Conservation (phyloP, 2,329 filamentous ascomycete genomes). For the Fusarium circinatum region DNA sequence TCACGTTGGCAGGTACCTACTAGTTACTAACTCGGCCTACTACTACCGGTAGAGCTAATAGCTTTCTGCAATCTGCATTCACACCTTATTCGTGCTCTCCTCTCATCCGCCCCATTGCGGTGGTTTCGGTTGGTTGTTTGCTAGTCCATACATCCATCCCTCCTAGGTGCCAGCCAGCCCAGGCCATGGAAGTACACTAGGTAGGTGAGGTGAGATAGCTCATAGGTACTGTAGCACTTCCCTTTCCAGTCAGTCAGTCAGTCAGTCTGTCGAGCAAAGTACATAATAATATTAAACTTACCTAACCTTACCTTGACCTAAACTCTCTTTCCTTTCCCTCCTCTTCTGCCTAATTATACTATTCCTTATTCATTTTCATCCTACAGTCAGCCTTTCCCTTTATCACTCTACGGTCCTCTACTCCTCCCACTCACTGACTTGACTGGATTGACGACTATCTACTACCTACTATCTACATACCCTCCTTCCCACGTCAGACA, state of each 20-base stretch:
- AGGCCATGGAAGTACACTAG: neutral
- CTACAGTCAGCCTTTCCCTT: slow-evolving; percentile 7
- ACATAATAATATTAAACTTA: slow-evolving; percentile 21
- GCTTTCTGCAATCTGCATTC: slow-evolving; percentile 31
- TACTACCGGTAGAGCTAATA: neutral
- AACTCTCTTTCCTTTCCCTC: slow-evolving; percentile 28
- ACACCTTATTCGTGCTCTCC: slow-evolving; percentile 29
- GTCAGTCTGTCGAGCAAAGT: neutral
- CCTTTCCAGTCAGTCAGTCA: neutral
- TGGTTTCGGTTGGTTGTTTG: slow-evolving; percentile 35
- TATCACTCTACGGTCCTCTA: slow-evolving; percentile 1
- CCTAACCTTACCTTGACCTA: slow-evolving; percentile 27
- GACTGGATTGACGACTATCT: neutral
- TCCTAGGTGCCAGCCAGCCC: slow-evolving; percentile 4
- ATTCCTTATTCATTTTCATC: slow-evolving; percentile 17
- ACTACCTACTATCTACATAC: neutral
- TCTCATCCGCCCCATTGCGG: slow-evolving; percentile 27
- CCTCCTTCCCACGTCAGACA: slow-evolving; percentile 13
- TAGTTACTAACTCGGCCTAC: neutral
- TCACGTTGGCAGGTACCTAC: neutral
- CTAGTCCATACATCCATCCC: slow-evolving; percentile 29
- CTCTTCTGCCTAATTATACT: slow-evolving; percentile 15
- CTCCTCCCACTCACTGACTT: neutral
- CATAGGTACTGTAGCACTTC: slow-evolving; percentile 28
- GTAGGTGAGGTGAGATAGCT: slow-evolving; percentile 4